These are phyloP conservation scores for Tripterygium wilfordii DNA, from an alignment of 177 flowering plant genomes.

Conservation along the genomic window DNA sequence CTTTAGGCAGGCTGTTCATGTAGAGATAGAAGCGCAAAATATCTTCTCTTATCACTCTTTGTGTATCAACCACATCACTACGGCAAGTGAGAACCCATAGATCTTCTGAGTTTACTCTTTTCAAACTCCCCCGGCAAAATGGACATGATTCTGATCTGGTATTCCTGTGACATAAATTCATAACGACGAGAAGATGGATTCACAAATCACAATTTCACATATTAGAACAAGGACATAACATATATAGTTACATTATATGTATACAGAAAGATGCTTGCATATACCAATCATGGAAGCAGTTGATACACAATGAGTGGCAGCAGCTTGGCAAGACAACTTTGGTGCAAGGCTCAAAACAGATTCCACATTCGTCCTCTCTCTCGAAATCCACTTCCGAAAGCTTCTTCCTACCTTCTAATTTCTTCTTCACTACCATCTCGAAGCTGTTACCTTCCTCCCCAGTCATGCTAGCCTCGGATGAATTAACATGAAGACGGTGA, in stretches of 20 bases:
- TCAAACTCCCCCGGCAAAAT: constrained; percentile 54
- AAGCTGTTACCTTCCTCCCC: constrained; percentile 4
- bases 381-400: constrained; percentile 17
- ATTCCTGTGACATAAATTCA: constrained; percentile 28
- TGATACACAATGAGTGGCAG: constrained; percentile 45
- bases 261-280: too few relatives aligned
- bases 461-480: constrained; percentile 9
- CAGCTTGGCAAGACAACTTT: constrained; percentile 45
- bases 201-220: too few relatives aligned
- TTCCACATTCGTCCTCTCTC: constrained; percentile 43
- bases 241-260: too few relatives aligned
- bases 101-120: constrained; percentile 48
- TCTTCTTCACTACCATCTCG: constrained; percentile 8
- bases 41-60: constrained; percentile 28
- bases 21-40: constrained; percentile 29
- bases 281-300: constrained; percentile 38
- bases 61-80: constrained; percentile 35
- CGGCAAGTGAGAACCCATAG: constrained; percentile 47
- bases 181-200: too few relatives aligned
- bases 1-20: constrained; percentile 29
- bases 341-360: constrained; percentile 39
- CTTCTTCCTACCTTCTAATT: constrained; percentile 12
- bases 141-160: constrained; percentile 51
- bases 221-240: too few relatives aligned
- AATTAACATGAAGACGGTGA: constrained; percentile 24